Evolutionary conservation across 208 protist genomes (phyloP).

Genomic region (Leishmania tarentolae): DNA sequence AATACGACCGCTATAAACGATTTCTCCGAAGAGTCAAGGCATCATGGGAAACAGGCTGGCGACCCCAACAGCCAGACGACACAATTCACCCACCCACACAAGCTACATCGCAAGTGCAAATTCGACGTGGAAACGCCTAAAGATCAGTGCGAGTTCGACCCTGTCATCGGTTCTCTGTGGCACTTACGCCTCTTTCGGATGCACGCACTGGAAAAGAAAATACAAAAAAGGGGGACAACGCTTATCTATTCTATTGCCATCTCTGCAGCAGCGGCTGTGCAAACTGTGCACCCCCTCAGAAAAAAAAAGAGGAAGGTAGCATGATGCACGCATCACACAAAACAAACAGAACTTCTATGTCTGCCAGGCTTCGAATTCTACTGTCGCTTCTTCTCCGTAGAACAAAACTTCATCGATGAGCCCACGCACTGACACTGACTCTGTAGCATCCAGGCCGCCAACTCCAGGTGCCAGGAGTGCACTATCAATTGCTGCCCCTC

Average conservation of each 20-base stretch:
- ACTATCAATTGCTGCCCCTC: no score
- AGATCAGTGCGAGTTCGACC: neutral
- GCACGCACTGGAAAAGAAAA: neutral
- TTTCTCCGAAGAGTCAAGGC: neutral
- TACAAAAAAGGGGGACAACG: neutral
- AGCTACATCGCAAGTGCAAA: neutral
- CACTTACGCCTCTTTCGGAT: neutral
- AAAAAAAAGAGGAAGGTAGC: conserved; percentile 5
- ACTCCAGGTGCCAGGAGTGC: neutral
- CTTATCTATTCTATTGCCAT: neutral
- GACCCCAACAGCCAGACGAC: neutral
- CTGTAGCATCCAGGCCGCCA: neutral
- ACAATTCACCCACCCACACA: neutral
- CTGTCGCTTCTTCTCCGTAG: neutral
- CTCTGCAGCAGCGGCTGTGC: neutral
- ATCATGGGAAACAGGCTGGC: neutral
- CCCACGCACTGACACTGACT: neutral
- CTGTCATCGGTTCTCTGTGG: neutral
- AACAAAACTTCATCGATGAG: neutral
- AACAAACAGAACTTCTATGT: neutral
- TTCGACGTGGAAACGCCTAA: neutral
- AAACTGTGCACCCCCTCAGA: neutral
- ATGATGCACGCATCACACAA: neutral
- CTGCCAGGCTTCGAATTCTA: neutral
- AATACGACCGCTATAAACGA: neutral